Percentiles rank a stretch among this genome's conserved stretches.
phyloP scores from a whole-genome alignment of 257 asterid species.

The Echium plantagineum region DNA sequence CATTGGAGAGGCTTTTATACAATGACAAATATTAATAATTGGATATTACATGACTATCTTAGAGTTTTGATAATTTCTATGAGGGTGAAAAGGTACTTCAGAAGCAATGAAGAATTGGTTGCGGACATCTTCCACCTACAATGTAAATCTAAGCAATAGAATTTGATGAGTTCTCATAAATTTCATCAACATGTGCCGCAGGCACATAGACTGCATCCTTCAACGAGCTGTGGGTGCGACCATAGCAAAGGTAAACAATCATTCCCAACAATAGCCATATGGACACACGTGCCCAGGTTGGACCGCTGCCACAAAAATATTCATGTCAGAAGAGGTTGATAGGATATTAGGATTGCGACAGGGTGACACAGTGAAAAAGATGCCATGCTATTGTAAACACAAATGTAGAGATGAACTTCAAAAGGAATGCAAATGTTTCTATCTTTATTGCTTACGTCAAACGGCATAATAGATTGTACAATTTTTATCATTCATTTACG shows the following conservation, averaged over 20 bases:
- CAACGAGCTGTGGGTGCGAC: slow-evolving; percentile 71
- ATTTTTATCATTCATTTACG: background rate
- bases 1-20: background rate
- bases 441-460: background rate
- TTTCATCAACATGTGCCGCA: slow-evolving; percentile 77
- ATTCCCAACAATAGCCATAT: slow-evolving; percentile 66
- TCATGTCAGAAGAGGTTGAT: slow-evolving; percentile 3
- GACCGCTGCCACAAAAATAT: slow-evolving; percentile 35
- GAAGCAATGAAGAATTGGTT: background rate
- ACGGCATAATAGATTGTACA: background rate
- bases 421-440: background rate
- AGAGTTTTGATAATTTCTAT: background rate
- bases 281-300: slow-evolving; percentile 80
- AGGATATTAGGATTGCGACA: slow-evolving; percentile 2
- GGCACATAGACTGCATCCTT: slow-evolving; percentile 80
- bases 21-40: background rate
- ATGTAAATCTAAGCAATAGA: slow-evolving; percentile 18
- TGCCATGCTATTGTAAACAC: background rate
- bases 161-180: slow-evolving; percentile 41
- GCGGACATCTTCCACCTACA: background rate
- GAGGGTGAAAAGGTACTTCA: background rate
- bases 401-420: background rate
- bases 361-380: slow-evolving; percentile 3
- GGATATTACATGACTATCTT: background rate
- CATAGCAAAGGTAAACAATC: slow-evolving; percentile 48